These are phyloP conservation scores for Ganoderma sp. DNA, from an alignment of 1,284 basidiomycete genomes.

Conservation along the genomic window DNA sequence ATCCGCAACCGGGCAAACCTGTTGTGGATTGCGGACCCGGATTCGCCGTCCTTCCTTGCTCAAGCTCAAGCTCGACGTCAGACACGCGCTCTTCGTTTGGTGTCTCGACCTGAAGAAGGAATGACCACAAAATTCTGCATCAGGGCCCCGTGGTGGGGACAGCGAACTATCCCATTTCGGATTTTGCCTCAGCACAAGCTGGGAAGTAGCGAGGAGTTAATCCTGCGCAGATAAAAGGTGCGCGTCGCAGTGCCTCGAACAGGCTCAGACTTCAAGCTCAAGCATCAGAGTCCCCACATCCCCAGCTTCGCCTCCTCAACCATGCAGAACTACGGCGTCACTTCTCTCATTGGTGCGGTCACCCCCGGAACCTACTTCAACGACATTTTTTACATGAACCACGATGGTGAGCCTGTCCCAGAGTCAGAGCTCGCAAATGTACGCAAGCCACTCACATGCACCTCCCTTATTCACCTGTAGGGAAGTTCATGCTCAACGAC, in stretches of 20 bases:
- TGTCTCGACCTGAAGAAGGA: not conserved
- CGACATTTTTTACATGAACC: conserved; percentile 17
- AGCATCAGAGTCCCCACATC: not conserved
- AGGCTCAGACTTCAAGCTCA: not conserved
- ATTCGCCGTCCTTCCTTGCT: not conserved
- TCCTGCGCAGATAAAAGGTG: not conserved
- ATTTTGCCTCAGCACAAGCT: not conserved
- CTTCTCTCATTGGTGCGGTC: conserved; percentile 24
- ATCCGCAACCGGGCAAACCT: not conserved
- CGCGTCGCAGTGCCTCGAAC: not conserved
- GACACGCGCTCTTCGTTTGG: not conserved
- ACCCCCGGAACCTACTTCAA: conserved; percentile 15
- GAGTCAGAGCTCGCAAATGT: not conserved
- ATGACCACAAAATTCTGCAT: not conserved
- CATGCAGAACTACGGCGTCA: not conserved
- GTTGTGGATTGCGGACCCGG: not conserved
- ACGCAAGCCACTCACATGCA: not conserved
- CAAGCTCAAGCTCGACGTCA: not conserved
- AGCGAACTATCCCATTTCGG: not conserved
- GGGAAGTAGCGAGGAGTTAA: not conserved
- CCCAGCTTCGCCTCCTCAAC: not conserved
- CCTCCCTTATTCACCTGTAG: not conserved
- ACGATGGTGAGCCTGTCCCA: conserved; percentile 5
- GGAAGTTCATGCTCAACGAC: conserved; percentile 11
- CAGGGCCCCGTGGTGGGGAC: not conserved